A percentile compares a stretch with the other conserved stretches of the same genome.
Evolutionary conservation across 768 basidiomycete genomes (phyloP).

Genomic region (Mycena leptocephala): DNA sequence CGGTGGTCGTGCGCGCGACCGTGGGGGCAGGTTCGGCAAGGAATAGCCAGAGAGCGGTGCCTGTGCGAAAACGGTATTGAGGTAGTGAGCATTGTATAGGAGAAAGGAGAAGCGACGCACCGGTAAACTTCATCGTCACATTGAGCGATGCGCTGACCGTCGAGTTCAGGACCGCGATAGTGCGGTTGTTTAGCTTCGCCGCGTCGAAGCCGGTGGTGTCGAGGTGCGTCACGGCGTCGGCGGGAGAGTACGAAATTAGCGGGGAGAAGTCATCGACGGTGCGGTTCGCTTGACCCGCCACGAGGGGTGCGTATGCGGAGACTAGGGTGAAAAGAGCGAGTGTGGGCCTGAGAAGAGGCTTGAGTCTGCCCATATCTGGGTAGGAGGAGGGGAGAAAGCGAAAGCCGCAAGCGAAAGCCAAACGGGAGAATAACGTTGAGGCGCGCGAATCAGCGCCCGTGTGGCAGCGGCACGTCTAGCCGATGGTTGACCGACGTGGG

Average conservation of each 20-base stretch:
- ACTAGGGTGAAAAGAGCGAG: not conserved
- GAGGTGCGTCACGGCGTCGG: not conserved
- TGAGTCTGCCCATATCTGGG: not conserved
- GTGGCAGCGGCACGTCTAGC: too few relatives aligned
- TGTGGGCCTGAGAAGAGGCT: not conserved
- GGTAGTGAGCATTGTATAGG: not conserved
- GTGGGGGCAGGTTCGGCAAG: not conserved
- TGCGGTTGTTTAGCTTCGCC: not conserved
- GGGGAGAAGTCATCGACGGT: slow-evolving; percentile 8
- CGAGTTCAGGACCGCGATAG: not conserved
- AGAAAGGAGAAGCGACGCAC: not conserved
- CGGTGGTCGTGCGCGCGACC: not conserved
- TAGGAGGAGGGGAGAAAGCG: not conserved
- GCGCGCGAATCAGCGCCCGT: too few relatives aligned
- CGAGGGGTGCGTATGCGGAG: not conserved
- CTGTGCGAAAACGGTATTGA: not conserved
- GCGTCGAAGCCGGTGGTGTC: not conserved
- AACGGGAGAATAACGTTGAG: too few relatives aligned
- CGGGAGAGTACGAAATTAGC: not conserved
- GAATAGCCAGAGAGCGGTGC: not conserved
- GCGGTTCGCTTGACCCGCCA: slow-evolving; percentile 6
- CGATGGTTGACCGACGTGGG: too few relatives aligned
- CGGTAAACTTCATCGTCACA: slow-evolving; percentile 1
- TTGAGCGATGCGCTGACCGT: not conserved
- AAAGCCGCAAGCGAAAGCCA: not conserved